Percentiles rank a stretch among this genome's conserved stretches.
These are phyloP conservation scores for Vickermania spadyakhi DNA, from an alignment of 208 protist genomes.

Conservation along the genomic window DNA sequence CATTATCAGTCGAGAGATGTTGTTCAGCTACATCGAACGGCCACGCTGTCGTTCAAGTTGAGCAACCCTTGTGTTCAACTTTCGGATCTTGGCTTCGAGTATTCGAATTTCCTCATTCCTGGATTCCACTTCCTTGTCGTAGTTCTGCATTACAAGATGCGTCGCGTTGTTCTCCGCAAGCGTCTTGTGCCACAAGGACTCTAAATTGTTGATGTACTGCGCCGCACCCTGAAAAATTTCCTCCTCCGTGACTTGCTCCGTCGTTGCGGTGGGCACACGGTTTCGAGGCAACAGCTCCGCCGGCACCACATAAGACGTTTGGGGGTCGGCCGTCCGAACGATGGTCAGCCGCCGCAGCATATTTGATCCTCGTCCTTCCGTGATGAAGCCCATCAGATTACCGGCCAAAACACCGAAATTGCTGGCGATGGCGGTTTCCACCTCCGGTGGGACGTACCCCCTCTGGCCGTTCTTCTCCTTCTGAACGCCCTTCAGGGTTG, in stretches of 20 bases:
- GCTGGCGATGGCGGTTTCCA: background rate
- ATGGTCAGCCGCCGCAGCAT: slow-evolving; percentile 13
- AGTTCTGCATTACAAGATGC: slow-evolving; percentile 15
- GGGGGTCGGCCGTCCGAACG: slow-evolving; percentile 26
- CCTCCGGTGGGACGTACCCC: background rate
- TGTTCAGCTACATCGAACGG: background rate
- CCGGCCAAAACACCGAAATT: background rate
- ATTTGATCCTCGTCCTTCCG: background rate
- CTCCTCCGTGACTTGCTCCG: slow-evolving; percentile 15
- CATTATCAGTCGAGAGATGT: no score
- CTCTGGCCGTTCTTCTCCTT: background rate
- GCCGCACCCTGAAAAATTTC: slow-evolving; percentile 41
- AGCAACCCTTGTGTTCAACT: slow-evolving; percentile 19
- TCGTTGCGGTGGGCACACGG: background rate
- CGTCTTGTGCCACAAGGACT: slow-evolving; percentile 40
- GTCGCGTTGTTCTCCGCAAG: slow-evolving; percentile 34
- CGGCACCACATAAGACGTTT: slow-evolving; percentile 17
- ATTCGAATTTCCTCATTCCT: slow-evolving; percentile 25
- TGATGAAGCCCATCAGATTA: background rate
- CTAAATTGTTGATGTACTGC: slow-evolving; percentile 50
- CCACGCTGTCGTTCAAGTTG: slow-evolving; percentile 22
- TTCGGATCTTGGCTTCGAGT: slow-evolving; percentile 31
- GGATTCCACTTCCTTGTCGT: slow-evolving; percentile 24
- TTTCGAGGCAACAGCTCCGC: slow-evolving; percentile 8
- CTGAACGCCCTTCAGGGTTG: background rate